phyloP scores from a whole-genome alignment of 768 basidiomycete genomes.

The Hydnomerulius pinastri region DNA sequence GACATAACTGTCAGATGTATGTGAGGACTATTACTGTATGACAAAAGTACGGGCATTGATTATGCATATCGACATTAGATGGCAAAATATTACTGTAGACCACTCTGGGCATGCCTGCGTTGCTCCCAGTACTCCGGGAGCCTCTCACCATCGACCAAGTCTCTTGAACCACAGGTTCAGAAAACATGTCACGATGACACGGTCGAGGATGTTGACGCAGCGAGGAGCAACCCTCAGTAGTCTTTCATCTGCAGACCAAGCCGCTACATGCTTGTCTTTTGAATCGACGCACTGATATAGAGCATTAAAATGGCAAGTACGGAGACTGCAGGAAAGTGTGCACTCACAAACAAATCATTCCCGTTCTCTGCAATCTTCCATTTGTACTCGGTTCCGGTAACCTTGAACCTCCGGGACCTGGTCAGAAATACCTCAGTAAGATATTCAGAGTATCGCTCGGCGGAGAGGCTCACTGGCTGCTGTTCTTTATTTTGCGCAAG shows the following conservation, averaged over 20 bases:
- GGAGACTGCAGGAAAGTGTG: not conserved
- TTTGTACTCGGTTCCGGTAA: conserved; percentile 50
- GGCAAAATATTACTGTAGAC: conserved; percentile 1
- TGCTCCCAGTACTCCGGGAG: not conserved
- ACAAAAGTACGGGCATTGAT: conserved; percentile 8
- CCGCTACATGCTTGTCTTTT: conserved; percentile 48
- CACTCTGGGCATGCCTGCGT: not conserved
- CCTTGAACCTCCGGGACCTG: conserved; percentile 59
- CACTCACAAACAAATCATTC: conserved; percentile 47
- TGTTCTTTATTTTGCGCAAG: conserved; percentile 50
- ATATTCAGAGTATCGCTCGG: not conserved
- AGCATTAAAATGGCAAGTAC: not conserved
- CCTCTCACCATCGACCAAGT: conserved; percentile 43
- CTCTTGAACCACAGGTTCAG: conserved; percentile 53
- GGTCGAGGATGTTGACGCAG: conserved; percentile 45
- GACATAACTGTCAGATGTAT: conserved; percentile 2
- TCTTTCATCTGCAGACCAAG: conserved; percentile 43
- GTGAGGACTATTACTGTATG: not conserved
- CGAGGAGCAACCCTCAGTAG: conserved; percentile 43
- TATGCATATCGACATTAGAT: conserved; percentile 5
- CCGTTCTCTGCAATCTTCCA: conserved; percentile 53
- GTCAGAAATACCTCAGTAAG: conserved; percentile 3
- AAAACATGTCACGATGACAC: conserved; percentile 54
- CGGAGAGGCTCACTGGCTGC: conserved; percentile 45
- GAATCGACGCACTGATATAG: conserved; percentile 50